Conservation (phyloP, 371 early-diverging fungal genomes). For the Syncephalastrum sp. region DNA sequence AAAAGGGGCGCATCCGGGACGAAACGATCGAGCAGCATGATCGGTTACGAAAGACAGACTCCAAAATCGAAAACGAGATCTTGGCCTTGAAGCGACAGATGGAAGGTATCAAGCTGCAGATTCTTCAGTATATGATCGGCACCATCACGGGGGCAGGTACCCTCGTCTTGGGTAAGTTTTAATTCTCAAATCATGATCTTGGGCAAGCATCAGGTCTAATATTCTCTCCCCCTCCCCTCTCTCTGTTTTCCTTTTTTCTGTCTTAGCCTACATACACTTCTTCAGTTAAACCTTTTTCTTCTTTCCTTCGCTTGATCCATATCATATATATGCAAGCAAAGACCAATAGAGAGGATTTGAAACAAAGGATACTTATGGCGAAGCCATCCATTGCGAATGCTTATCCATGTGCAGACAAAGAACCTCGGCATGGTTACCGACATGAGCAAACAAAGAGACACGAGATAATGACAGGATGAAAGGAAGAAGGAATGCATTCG, state of each 20-base stretch:
- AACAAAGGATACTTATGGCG: too few relatives aligned
- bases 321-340: slow-evolving; percentile 2
- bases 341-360: too few relatives aligned
- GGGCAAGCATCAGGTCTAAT: too few relatives aligned
- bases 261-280: slow-evolving; percentile 16
- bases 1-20: slow-evolving; percentile 88
- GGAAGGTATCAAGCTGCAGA: slow-evolving; percentile 89
- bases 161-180: slow-evolving; percentile 62
- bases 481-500: too few relatives aligned
- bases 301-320: background rate
- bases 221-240: too few relatives aligned
- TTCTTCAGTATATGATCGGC: slow-evolving; percentile 82
- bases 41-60: slow-evolving; percentile 81
- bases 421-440: too few relatives aligned
- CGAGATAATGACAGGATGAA: too few relatives aligned
- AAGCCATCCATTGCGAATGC: too few relatives aligned
- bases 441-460: too few relatives aligned
- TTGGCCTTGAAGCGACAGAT: slow-evolving; percentile 76
- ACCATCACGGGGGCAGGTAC: slow-evolving; percentile 86
- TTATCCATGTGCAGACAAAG: too few relatives aligned
- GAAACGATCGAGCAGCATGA: slow-evolving; percentile 83
- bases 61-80: slow-evolving; percentile 88
- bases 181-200: too few relatives aligned
- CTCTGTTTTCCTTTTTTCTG: background rate
- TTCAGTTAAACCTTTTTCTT: slow-evolving; percentile 6